These are phyloP conservation scores for Colletotrichum simmondsii DNA, from an alignment of 2,329 filamentous ascomycete species.

Conservation along the genomic window DNA sequence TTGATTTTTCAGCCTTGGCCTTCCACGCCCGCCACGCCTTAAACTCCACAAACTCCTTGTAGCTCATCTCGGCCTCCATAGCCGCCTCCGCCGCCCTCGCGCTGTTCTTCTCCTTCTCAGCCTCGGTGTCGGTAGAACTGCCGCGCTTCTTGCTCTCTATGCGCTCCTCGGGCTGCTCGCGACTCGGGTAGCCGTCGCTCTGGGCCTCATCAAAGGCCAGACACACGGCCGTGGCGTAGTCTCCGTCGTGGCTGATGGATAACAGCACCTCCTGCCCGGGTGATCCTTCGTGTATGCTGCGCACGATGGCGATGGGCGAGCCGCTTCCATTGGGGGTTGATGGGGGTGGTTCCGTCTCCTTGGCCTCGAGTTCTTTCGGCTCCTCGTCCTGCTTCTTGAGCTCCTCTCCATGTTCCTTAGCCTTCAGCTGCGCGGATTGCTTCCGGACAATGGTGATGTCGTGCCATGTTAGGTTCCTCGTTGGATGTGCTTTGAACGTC, in stretches of 20 bases:
- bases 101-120: not conserved
- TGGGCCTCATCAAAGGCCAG: slow-evolving; percentile 53
- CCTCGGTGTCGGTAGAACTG: too few relatives aligned
- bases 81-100: not conserved
- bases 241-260: slow-evolving; percentile 88
- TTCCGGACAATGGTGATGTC: slow-evolving; percentile 60
- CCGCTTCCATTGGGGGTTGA: slow-evolving; percentile 43
- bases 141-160: too few relatives aligned
- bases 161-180: too few relatives aligned
- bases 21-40: not conserved
- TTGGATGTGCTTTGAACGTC: slow-evolving; percentile 75
- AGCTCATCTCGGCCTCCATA: not conserved
- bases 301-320: slow-evolving; percentile 58
- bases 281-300: slow-evolving; percentile 40
- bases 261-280: slow-evolving; percentile 69
- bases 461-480: slow-evolving; percentile 69
- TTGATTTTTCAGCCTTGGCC: not conserved
- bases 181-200: too few relatives aligned
- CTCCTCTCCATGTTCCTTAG: not conserved
- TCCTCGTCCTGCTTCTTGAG: not conserved
- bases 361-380: slow-evolving; percentile 24
- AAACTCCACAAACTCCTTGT: not conserved
- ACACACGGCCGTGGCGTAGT: slow-evolving; percentile 80
- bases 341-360: slow-evolving; percentile 14
- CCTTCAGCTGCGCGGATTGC: slow-evolving; percentile 7